phyloP scores from a whole-genome alignment of 2,329 filamentous ascomycete genomes.

The Phaeosphaeria sp. region DNA sequence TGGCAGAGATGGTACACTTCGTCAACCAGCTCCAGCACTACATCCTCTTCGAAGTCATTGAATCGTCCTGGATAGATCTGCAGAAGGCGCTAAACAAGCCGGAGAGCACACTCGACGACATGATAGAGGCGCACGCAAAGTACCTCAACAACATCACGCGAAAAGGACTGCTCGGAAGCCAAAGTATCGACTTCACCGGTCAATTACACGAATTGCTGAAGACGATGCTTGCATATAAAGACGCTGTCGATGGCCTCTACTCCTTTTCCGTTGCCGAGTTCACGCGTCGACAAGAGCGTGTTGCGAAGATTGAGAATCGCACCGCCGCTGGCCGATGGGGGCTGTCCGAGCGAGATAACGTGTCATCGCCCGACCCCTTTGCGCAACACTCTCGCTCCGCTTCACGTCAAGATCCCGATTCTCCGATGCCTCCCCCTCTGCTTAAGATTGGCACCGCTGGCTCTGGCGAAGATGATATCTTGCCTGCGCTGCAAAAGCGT shows the following conservation, averaged over 20 bases:
- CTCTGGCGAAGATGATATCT: constrained; percentile 65
- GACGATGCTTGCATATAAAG: constrained; percentile 91
- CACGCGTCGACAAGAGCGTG: constrained; percentile 84
- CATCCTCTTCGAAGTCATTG: constrained; percentile 97
- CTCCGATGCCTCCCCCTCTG: constrained; percentile 53
- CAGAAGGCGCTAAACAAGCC: constrained; percentile 83
- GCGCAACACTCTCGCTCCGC: constrained; percentile 22
- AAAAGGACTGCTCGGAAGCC: constrained; percentile 87
- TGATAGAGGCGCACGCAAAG: constrained; percentile 87
- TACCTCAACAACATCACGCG: constrained; percentile 95
- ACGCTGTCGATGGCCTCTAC: constrained; percentile 92
- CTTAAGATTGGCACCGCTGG: constrained; percentile 43
- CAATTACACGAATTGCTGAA: constrained; percentile 93
- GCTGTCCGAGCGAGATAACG: constrained; percentile 61
- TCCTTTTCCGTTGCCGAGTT: constrained; percentile 95
- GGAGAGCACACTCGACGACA: constrained; percentile 89
- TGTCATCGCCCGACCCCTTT: constrained; percentile 32
- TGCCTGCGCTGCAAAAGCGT: constrained; percentile 77
- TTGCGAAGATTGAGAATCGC: constrained; percentile 72
- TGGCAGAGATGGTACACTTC: constrained; percentile 99
- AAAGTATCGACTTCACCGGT: constrained; percentile 75
- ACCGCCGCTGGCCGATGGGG: constrained; percentile 72
- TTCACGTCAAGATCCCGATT: constrained; percentile 44
- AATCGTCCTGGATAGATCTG: constrained; percentile 91
- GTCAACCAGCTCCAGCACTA: constrained; percentile 98